Base-by-base conservation (phyloP, 2,329 filamentous ascomycete species). In the Trichophaea hybrida region DNA sequence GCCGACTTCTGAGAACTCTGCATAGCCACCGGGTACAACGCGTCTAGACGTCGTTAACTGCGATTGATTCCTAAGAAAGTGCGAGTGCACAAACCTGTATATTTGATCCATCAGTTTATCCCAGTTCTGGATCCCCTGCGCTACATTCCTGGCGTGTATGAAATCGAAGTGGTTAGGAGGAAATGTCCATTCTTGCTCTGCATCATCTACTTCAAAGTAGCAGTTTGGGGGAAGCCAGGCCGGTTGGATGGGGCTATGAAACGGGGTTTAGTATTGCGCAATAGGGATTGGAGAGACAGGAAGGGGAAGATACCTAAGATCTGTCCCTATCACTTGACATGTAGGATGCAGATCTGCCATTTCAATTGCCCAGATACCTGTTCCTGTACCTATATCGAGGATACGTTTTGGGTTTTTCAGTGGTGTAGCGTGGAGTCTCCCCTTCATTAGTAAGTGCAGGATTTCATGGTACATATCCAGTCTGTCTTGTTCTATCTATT, bases 381-480 rank as follows among this genome's bases (percentile, higher is more conserved):
- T 77, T 6, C 76, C 76, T 0, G 76, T 78, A 4, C 76, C 77
- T 12, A 78, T 68, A 64, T 79, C 77, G 3, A 79, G 70, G 13
- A 75, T 73, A 13, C 72, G 70, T 43, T 71, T 71, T 1, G 73
- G 72, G 4, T 72, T 68, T 1, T 70, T 65, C 10, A 77, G 67
- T 2, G 77, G 76, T 5, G 75, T 73, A 13, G 75, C 70, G 65
- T 73, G 73, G 4, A 78, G 71, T 44, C 72, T 71, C 53, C 75
- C 74, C 38, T 71, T 69, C 46, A 75, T 72, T 1, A 74, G 70
- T 59, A 81, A 74, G 44, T 76, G 75, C 46, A 79, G 71, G 57
- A 75, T 67, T 59, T 75, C 72, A 67, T 80, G 78, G 66, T 78
- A 79, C 73, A 81, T 75, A 55, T 81, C 78, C 65, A 80, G 76